A percentile compares a stretch with the other conserved stretches of the same genome.
These are phyloP conservation scores for Blumeriella jaapii DNA, from an alignment of 2,329 filamentous ascomycete species.

Conservation along the genomic window DNA sequence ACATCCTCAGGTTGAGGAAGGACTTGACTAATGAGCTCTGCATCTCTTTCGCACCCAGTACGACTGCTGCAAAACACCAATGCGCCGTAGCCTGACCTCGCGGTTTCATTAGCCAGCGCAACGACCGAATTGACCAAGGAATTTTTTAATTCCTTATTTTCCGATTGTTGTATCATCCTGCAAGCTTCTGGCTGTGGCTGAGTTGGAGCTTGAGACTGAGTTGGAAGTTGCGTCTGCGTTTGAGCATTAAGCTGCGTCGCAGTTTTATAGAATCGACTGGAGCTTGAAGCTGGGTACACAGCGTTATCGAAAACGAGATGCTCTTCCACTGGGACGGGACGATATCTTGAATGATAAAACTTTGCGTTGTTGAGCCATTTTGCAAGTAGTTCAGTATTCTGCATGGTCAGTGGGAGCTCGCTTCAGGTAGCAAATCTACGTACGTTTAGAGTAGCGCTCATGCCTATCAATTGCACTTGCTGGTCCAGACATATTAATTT, in stretches of 20 bases:
- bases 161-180: constrained; percentile 42
- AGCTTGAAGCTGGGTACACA: constrained; percentile 52
- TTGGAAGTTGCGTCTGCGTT: constrained; percentile 26
- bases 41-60: constrained; percentile 53
- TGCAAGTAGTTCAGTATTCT: constrained; percentile 61
- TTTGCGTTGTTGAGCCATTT: constrained; percentile 55
- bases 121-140: constrained; percentile 60
- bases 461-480: constrained; percentile 34
- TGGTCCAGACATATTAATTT: constrained; percentile 8
- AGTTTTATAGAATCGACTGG: constrained; percentile 45
- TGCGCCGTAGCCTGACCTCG: constrained; percentile 54
- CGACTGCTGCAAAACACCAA: constrained; percentile 66
- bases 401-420: background rate
- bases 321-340: constrained; percentile 65
- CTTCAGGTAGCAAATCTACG: constrained; percentile 3
- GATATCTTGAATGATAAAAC: constrained; percentile 61
- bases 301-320: constrained; percentile 60
- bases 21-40: constrained; percentile 54
- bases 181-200: constrained; percentile 31
- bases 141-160: constrained; percentile 50
- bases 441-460: constrained; percentile 70
- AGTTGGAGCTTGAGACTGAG: constrained; percentile 23
- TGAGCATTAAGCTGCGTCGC: constrained; percentile 37
- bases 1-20: constrained; percentile 40
- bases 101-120: constrained; percentile 57